These are phyloP conservation scores for Astragalus glycyphyllos DNA, from an alignment of 306 rosid genomes.

Conservation along the genomic window DNA sequence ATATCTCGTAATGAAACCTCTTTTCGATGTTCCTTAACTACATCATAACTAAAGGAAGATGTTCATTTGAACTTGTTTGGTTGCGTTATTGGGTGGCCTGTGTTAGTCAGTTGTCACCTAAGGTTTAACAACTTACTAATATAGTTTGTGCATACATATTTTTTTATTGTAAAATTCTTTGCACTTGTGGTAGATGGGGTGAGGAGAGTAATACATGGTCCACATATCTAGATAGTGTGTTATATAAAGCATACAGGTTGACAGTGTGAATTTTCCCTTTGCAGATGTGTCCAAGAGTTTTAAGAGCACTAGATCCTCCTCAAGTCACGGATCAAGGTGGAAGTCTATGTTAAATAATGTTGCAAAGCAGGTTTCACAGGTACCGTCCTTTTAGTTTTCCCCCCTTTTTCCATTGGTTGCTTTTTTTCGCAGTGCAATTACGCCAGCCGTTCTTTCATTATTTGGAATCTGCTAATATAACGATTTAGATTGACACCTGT, in stretches of 20 bases:
- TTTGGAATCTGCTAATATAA: slow-evolving; percentile 15
- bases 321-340: slow-evolving; percentile 71
- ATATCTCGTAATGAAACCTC: slow-evolving; percentile 2
- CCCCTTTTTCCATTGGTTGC: background rate
- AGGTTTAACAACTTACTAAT: slow-evolving; percentile 8
- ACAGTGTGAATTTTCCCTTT: slow-evolving; percentile 38
- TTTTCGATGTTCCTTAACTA: background rate
- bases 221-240: slow-evolving; percentile 19
- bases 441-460: slow-evolving; percentile 19
- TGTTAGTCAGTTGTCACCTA: too few species aligned
- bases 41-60: slow-evolving; percentile 5
- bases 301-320: slow-evolving; percentile 50
- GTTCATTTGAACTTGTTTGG: slow-evolving; percentile 15
- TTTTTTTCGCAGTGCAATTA: background rate
- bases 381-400: slow-evolving; percentile 40
- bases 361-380: slow-evolving; percentile 97
- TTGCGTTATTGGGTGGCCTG: background rate
- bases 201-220: background rate
- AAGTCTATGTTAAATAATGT: slow-evolving; percentile 68
- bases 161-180: background rate
- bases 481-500: background rate
- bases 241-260: slow-evolving; percentile 32
- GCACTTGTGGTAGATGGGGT: background rate
- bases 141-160: background rate
- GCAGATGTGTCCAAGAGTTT: slow-evolving; percentile 62